Percentiles rank a stretch among this genome's conserved stretches.
phyloP scores from a whole-genome alignment of 2,329 filamentous ascomycete genomes.

The Chrysoporthe cubensis region DNA sequence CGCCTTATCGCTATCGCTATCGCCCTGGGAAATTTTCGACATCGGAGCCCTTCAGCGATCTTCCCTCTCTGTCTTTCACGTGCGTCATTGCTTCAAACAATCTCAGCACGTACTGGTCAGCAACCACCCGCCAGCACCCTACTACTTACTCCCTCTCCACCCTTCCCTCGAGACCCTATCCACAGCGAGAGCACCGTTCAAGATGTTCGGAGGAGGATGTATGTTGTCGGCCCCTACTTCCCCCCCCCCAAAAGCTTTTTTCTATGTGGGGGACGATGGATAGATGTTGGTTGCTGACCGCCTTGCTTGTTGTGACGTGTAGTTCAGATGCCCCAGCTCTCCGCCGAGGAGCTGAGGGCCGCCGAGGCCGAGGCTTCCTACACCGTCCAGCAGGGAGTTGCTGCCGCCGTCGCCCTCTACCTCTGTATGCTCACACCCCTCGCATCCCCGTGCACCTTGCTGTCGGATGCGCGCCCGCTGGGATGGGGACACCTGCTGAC shows the following conservation, averaged over 20 bases:
- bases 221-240: slow-evolving; percentile 5
- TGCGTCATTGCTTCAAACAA: slow-evolving; percentile 3
- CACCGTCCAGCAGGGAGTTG: slow-evolving; percentile 69
- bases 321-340: slow-evolving; percentile 72
- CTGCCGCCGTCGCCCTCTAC: slow-evolving; percentile 71
- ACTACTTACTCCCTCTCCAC: slow-evolving; percentile 9
- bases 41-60: background rate
- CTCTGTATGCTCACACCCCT: slow-evolving; percentile 58
- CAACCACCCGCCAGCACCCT: background rate
- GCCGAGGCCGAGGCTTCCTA: slow-evolving; percentile 70
- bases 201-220: slow-evolving; percentile 67
- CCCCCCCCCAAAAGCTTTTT: background rate
- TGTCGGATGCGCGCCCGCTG: too few relatives aligned
- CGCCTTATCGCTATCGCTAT: slow-evolving; percentile 7
- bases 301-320: slow-evolving; percentile 15
- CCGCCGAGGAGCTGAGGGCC: slow-evolving; percentile 70
- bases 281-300: background rate
- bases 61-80: background rate
- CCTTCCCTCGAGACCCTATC: background rate
- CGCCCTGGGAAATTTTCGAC: slow-evolving; percentile 7
- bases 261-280: background rate
- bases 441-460: background rate
- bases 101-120: too few relatives aligned
- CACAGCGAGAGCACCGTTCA: slow-evolving; percentile 34
- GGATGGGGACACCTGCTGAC: background rate